Evolutionary conservation across 2,329 filamentous ascomycete species (phyloP), one percentile per base, ranked within the genome.

Genomic region (Pseudocercospora ulei): DNA sequence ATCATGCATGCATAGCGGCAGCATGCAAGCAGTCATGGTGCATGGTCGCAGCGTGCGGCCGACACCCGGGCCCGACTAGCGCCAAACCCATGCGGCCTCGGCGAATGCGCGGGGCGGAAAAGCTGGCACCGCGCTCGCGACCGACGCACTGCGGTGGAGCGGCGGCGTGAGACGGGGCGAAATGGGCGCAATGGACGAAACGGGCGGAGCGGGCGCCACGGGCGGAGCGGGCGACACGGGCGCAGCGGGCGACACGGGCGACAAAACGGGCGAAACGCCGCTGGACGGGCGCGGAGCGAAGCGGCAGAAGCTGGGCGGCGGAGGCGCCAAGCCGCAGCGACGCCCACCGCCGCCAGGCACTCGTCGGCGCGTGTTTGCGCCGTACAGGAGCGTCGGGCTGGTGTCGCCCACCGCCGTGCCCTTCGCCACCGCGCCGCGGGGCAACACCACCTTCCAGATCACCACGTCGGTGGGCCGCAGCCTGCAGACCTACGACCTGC

Each of bases 381-480:
- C 90, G 1, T 96, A 88, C 65, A 71, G 90, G 84, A 95, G 88
- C 30, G 75, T 98, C 49, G 90, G 90, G 9, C 71, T 98, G 19
- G 85, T 98, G 1, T 95, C 90, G 3, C 85, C 90, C 0, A 95
- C 88, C 2, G 65, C 71, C 33, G 85, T 95, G 0, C 88, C 90
- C 0, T 96, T 98, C 58, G 87, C 88, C 2, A 81, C 82, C 4
- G 73, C 92, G 19, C 82, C 88, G 0, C 70, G 94, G 9, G 90
- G 90, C 41, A 94, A 93, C 64, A 88, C 84, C 1, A 93, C 86
- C 3, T 98, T 94, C 59, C 90, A 98, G 61, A 85, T 98, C 62
- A 96, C 90, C 20, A 98, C 90, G 18, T 96, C 85, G 0, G 82
- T 92, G 46, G 90, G 88, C 47, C 76, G 79, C 55, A 84, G 80